phyloP scores from a whole-genome alignment of 306 rosid species.

The Quercus bicolor region DNA sequence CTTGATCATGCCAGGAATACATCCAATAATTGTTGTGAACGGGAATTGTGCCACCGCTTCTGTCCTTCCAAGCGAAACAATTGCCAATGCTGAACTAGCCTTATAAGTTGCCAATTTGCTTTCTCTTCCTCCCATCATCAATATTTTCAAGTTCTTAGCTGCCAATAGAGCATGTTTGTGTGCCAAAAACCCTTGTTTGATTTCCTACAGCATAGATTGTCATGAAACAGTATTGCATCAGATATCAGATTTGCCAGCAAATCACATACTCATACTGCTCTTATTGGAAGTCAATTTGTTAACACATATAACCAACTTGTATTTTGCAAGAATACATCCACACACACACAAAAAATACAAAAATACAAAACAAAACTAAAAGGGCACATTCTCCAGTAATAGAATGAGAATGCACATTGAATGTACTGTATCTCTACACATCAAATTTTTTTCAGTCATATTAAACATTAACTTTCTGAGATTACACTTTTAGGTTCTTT shows the following conservation, averaged over 20 bases:
- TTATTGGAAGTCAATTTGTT: background rate
- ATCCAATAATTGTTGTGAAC: conserved; percentile 45
- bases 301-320: background rate
- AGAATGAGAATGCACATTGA: background rate
- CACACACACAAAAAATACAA: background rate
- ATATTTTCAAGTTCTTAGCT: conserved; percentile 55
- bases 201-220: conserved; percentile 48
- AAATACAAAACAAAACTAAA: background rate
- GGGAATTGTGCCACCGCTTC: conserved; percentile 71
- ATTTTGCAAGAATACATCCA: background rate
- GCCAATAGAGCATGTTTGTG: conserved; percentile 62
- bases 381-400: background rate
- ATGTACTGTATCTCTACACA: background rate
- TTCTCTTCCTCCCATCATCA: conserved; percentile 45
- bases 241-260: conserved; percentile 9
- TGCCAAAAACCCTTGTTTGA: conserved; percentile 75
- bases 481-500: background rate
- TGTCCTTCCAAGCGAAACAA: conserved; percentile 71
- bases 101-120: conserved; percentile 40
- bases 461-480: background rate
- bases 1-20: conserved; percentile 58
- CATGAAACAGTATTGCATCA: conserved; percentile 12
- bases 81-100: conserved; percentile 42
- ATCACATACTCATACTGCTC: background rate
- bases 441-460: background rate